Base-by-base conservation (phyloP, 768 basidiomycete genomes). In the Agaricus sinodeliciosus region DNA sequence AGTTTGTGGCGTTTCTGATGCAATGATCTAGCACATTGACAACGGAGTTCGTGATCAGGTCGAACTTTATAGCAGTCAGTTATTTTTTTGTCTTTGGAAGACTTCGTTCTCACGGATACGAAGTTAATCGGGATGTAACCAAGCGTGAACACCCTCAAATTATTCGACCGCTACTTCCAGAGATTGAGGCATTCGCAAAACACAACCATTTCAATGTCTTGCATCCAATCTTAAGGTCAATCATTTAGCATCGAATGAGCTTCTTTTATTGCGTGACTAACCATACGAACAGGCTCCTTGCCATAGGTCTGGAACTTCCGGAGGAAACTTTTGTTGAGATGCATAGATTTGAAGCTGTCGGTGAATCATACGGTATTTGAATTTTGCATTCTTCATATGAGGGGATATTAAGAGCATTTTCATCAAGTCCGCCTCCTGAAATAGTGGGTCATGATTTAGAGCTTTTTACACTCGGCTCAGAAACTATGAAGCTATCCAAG, bases 41-140 rank as follows among this genome's bases (percentile, higher is more conserved):
- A 74, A 73, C 9, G 84, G 84, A 5, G 77, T 86, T 22, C 73
- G 65, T 15, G 85, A 87, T 59, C 81, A 84, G 57, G 58, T 84
- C 15, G 84, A 86, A 59, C 70, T 77, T 47, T 85, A 86, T 58
- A 82, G 79, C 57, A 71, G 84, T 85, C 54, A 52, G 76, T 57
- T 43, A 2, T 26, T 26, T 12, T 3, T 43, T 26, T 19, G 9
- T 16, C 7, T 19, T 19, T 18, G 25, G 8, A 22, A 43, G 15
- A 6, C 16, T 15, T 8, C 19, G 3, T 19, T 43, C 11, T 43
- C 9, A 43, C 8, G 11, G 18, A 19, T 5, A 31, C 31, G 11
- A n/a, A n/a, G 82, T 82, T 51, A 74, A 82, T 55, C 71, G 74
- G 31, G 72, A 79, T 44, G 65, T 78, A 22, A 69, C 60, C 2